Percentiles rank a stretch among this genome's conserved stretches.
Evolutionary conservation across 2,329 filamentous ascomycete genomes (phyloP).

Genomic region (Lecanoromycetidae sp.): DNA sequence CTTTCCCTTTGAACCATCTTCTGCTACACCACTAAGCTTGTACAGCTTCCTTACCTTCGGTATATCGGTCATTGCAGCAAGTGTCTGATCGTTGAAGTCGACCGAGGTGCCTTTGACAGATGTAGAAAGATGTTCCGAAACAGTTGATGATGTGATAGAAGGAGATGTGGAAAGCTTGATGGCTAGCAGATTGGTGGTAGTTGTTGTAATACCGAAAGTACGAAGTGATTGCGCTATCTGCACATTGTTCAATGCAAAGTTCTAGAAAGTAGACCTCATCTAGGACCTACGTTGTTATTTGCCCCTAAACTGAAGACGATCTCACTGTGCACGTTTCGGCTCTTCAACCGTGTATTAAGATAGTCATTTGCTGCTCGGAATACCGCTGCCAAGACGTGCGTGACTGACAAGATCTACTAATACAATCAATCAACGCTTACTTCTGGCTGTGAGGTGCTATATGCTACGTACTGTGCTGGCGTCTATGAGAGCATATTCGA

Average conservation of each 20-base stretch:
- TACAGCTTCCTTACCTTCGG: constrained; percentile 70
- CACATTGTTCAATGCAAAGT: background rate
- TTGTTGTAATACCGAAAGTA: constrained; percentile 66
- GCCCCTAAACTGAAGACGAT: constrained; percentile 69
- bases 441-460: background rate
- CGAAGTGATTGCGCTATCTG: constrained; percentile 64
- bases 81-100: constrained; percentile 50
- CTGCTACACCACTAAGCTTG: constrained; percentile 51
- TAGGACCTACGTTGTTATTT: constrained; percentile 61
- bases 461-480: constrained; percentile 53
- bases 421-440: background rate
- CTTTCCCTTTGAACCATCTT: constrained; percentile 21
- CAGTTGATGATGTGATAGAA: constrained; percentile 34
- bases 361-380: constrained; percentile 64
- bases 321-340: constrained; percentile 79
- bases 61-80: constrained; percentile 51
- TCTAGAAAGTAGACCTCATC: constrained; percentile 3
- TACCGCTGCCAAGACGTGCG: constrained; percentile 61
- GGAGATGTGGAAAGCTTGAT: constrained; percentile 59
- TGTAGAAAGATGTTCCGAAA: constrained; percentile 48
- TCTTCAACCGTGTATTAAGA: constrained; percentile 52
- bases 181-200: constrained; percentile 40
- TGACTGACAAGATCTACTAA: constrained; percentile 53
- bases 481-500: constrained; percentile 91
- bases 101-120: constrained; percentile 50